Base-by-base conservation (phyloP, 495 filamentous ascomycete genomes). In the Tuber borchii region DNA sequence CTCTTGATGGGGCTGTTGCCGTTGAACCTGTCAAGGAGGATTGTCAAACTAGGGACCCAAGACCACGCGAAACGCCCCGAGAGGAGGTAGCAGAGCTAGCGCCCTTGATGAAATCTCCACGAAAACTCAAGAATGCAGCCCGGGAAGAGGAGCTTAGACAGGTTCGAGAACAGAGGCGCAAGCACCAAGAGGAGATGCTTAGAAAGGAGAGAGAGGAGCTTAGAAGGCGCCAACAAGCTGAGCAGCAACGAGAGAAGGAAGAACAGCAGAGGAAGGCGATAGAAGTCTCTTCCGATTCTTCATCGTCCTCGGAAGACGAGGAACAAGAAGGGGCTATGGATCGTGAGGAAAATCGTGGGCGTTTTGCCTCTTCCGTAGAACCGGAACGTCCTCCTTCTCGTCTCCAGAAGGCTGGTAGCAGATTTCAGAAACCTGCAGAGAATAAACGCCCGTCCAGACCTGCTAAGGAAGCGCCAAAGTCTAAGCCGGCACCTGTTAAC, bases 301-400 rank as follows among this genome's bases (percentile, higher is more conserved):
- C 56, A 31, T 70, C 34, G 12, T 71, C 72, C 46, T 77, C 70
- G 5, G 75, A 77, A 48, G 68, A 71, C 42, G 78, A 74, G 20
- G 80, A 82, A n/a, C 74, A 76, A 56, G 80, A 71, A 46, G 46
- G 71, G 73, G 72, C 70, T 37, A n/a, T 76, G 26, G 78, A 79
- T 61, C 56, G 56, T 65, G 78, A 34, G 31, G 68, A 70, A 6
- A 75, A 20, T 5, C 78, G 78, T 46, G 40, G 72, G 26, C 70
- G 73, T 34, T 69, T 79, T 20, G 78, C 46, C 61, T 79, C 78
- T 45, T 79, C 78, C 26, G 73, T 77, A 2, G 78, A 79, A 73
- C 77, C 78, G 20, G 78, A 79, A 42, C 79, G 80, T n/a, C 80
- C 80, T 17, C 79, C 79, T 31, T 81, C 80, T 37, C 80, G 80